These are phyloP conservation scores for Microbotryum intermedium DNA, from an alignment of 1,284 basidiomycete species.

Conservation along the genomic window DNA sequence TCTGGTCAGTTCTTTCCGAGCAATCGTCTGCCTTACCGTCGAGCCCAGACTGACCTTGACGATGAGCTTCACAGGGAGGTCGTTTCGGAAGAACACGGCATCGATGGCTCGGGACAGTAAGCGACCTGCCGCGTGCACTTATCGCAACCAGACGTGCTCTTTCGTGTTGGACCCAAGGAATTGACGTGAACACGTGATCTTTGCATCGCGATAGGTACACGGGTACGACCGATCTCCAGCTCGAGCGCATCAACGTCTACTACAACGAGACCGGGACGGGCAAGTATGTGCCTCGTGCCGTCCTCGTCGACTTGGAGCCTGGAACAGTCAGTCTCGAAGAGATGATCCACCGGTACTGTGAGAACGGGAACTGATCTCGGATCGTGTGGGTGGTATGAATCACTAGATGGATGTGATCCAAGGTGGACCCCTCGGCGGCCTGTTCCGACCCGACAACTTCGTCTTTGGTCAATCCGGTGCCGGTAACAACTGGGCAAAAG, in stretches of 20 bases:
- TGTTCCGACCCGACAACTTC: slow-evolving; percentile 38
- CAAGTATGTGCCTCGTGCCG: slow-evolving; percentile 95
- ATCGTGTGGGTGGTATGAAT: neutral
- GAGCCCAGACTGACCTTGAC: neutral
- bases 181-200: neutral
- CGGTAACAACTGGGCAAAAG: slow-evolving; percentile 43
- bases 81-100: slow-evolving; percentile 85
- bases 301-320: slow-evolving; percentile 89
- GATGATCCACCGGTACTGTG: no score
- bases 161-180: neutral
- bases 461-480: slow-evolving; percentile 64
- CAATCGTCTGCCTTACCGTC: neutral
- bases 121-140: neutral
- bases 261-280: slow-evolving; percentile 48
- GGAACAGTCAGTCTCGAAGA: slow-evolving; percentile 50
- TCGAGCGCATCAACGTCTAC: slow-evolving; percentile 54
- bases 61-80: slow-evolving; percentile 34
- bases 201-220: slow-evolving; percentile 52
- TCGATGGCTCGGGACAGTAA: slow-evolving; percentile 5
- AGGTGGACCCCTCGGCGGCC: slow-evolving; percentile 42
- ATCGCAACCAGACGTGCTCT: neutral
- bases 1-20: slow-evolving; percentile 71
- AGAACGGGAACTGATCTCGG: neutral
- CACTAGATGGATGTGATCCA: neutral
- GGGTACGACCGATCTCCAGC: slow-evolving; percentile 88